Evolutionary conservation across 805 yeast genomes (phyloP), one percentile per base, ranked within the genome.

Genomic region (Tetrapisispora pingtungensis): DNA sequence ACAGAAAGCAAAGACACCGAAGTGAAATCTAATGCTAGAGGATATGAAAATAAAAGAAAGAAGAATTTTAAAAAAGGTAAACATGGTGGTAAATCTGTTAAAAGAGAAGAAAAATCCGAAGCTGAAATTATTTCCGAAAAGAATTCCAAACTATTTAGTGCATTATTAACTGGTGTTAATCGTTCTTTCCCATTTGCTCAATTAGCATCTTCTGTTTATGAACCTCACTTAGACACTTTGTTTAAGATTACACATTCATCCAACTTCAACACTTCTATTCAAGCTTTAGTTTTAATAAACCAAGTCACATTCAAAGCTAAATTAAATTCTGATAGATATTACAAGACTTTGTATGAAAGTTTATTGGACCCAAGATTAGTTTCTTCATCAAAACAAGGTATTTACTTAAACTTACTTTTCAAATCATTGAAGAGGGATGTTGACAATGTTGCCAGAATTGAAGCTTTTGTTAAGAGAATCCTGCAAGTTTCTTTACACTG

Each of bases 101-200:
- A 80, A 61, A 61, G 57, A 12, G 71, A 63, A 42, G 24, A 26
- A 37, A 82, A 81, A 61, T 69, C 81, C 12, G 84, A 79, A 49
- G 67, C 66, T 36, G 90, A 84, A 53, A 65, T 81, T 1, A 48
- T 69, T 19, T 85, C 87, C 57, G 97, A 93, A 61, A 85, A 81
- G 55, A 84, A 81, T 56, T 74, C 94, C 36, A 85, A 84, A 56
- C 66, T 90, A 54, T 86, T 90, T 55, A 80, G 96, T 26, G 96
- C 96, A 14, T 73, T 93, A 45, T 74, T 93, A 52, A 87, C 98
- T 1, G 98, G 98, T 53, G 75, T 93, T 46, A 93, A 93, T 62
- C 84, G 98, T 67, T 89, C 97, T 0, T 90, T 86, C 72, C 97
- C 97, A 44, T 93, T 85, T 61, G 80, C 95, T 2, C 73, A 78